Conservation (phyloP, 2,329 filamentous ascomycete genomes). For the Alternaria dauci region DNA sequence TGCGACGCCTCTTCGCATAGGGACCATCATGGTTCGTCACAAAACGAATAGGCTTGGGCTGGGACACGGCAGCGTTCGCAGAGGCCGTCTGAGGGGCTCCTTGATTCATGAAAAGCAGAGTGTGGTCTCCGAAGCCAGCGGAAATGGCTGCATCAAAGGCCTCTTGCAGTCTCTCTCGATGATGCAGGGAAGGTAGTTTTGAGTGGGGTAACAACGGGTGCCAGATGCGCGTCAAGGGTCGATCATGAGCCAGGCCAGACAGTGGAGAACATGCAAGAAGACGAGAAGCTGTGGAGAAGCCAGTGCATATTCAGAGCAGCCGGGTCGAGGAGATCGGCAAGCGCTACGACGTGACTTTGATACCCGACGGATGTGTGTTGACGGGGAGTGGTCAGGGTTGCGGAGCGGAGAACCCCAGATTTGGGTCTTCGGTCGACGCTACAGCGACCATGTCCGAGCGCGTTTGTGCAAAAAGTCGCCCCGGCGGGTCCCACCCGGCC, state of each 20-base stretch:
- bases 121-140: conserved; percentile 17
- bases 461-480: conserved; percentile 10
- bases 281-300: conserved; percentile 23
- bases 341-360: conserved; percentile 6
- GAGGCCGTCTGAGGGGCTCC: conserved; percentile 36
- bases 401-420: conserved; percentile 23
- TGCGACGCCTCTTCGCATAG: conserved; percentile 53
- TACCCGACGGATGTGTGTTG: conserved; percentile 9
- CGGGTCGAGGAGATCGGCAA: conserved; percentile 16
- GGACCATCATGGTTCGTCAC: conserved; percentile 54
- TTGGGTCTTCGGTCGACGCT: not conserved
- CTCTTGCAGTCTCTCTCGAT: not conserved
- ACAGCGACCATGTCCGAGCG: conserved; percentile 4
- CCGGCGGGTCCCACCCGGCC: conserved; percentile 2
- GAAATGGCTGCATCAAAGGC: conserved; percentile 20
- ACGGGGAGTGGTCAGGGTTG: conserved; percentile 9
- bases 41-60: conserved; percentile 52
- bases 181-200: conserved; percentile 13
- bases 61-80: conserved; percentile 40
- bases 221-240: conserved; percentile 16
- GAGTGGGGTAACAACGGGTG: conserved; percentile 23
- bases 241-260: conserved; percentile 18
- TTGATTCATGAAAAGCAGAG: conserved; percentile 47
- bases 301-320: conserved; percentile 32
- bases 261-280: conserved; percentile 23